phyloP scores from a whole-genome alignment of 225 moss, liverwort and hornwort genomes.

The Climacium dendroides region DNA sequence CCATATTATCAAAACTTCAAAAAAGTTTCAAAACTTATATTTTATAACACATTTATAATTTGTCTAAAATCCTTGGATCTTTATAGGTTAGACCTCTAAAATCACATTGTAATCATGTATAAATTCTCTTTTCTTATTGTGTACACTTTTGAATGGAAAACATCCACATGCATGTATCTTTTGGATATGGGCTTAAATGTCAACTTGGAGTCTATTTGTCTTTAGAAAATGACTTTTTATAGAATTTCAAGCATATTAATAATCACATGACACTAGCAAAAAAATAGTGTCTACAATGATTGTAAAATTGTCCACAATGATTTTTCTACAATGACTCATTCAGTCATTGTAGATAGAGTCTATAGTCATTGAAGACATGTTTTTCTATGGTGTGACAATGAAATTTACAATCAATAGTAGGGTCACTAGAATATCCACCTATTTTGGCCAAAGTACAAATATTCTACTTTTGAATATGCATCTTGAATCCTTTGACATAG shows the following conservation, averaged over 20 bases:
- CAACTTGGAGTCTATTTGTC: neutral
- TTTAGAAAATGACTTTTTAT: neutral
- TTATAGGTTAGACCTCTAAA: rapidly evolving
- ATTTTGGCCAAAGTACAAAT: neutral
- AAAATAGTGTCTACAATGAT: neutral
- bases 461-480: neutral
- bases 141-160: neutral
- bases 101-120: neutral
- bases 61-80: neutral
- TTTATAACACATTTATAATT: neutral
- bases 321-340: neutral
- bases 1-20: too few species aligned
- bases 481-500: neutral
- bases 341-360: neutral
- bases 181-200: rapidly evolving
- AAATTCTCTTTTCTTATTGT: neutral
- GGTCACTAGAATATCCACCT: neutral
- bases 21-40: neutral
- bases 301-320: too few species aligned
- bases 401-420: neutral
- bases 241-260: rapidly evolving
- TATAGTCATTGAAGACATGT: neutral
- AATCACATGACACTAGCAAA: neutral
- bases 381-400: neutral
- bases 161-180: neutral